Base-by-base conservation (phyloP, 495 filamentous ascomycete genomes). In the Parachaetomium inaequale region DNA sequence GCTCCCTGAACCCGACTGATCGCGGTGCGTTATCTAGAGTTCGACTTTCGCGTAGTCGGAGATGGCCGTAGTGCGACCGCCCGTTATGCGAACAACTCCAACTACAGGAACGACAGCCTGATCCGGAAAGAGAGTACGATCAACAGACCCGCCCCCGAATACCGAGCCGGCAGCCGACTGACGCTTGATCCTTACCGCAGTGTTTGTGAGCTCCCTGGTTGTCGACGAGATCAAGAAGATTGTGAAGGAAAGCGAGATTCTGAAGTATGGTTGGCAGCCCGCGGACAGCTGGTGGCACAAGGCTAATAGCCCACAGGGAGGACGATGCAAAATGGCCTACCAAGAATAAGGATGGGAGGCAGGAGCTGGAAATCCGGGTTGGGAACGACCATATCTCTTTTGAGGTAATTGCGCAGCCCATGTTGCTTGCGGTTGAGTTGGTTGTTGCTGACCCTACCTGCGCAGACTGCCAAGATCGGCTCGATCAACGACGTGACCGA, bases 311-410 rank as follows among this genome's bases (percentile, higher is more conserved):
- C 21, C 19, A 31, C 67, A 96, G 92, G 82, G 95, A 99, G 84
- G 94, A 98, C 71, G 95, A 99, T 70, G 87, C 85, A n/a, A 96
- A 96, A 75, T 99, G 95, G 95, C 95, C 95, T 2, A 91, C 93
- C 75, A 99, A 98, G 83, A 98, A 98, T 78, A 98, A 97, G 78
- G 95, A 99, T 71, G 95, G 95, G 45, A 85, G 93, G 55, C 95
- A 98, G 69, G 95, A 99, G 76, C 82, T 99, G 54, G 95, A 99
- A 73, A 98, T 99, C 57, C 83, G 92, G 21, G 67, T 99, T 34
- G 95, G 94, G 14, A 94, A 88, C 68, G 95, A 99, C 49, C 95
- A 99, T 71, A 98, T 98, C 66, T 96, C 92, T 1, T 99, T 99
- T 65, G 95, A 99, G 87, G 92, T 93, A 54, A 68, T 66, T 31